phyloP scores from a whole-genome alignment of 306 rosid species.

The Neltuma alba region DNA sequence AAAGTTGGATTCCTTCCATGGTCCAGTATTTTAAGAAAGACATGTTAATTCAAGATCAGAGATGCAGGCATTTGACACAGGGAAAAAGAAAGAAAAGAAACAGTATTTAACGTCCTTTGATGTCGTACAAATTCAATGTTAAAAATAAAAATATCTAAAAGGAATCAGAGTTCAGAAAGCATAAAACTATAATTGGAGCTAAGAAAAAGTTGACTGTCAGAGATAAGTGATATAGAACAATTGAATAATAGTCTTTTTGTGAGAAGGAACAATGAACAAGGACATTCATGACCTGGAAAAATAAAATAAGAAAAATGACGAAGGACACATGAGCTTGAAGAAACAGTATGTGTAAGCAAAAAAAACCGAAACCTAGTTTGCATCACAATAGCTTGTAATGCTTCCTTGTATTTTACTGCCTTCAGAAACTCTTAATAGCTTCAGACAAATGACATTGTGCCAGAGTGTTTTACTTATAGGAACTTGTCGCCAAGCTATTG shows the following conservation, averaged over 20 bases:
- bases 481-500: background rate
- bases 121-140: background rate
- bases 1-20: conserved; percentile 16
- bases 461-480: background rate
- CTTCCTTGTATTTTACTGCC: background rate
- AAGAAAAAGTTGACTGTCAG: background rate
- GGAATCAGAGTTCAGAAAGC: background rate
- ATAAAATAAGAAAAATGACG: background rate
- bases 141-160: background rate
- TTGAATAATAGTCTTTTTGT: background rate
- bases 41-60: background rate
- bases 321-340: background rate
- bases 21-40: background rate
- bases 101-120: background rate
- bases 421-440: background rate
- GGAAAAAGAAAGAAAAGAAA: background rate
- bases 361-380: background rate
- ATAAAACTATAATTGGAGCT: background rate
- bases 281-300: background rate
- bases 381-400: background rate
- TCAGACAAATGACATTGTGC: background rate
- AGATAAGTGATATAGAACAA: background rate
- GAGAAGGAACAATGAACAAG: background rate
- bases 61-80: background rate
- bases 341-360: background rate